Evolutionary conservation across 1,139 yeast genomes (phyloP), one percentile per base, ranked within the genome.

Genomic region (Suhomyces anneliseae): DNA sequence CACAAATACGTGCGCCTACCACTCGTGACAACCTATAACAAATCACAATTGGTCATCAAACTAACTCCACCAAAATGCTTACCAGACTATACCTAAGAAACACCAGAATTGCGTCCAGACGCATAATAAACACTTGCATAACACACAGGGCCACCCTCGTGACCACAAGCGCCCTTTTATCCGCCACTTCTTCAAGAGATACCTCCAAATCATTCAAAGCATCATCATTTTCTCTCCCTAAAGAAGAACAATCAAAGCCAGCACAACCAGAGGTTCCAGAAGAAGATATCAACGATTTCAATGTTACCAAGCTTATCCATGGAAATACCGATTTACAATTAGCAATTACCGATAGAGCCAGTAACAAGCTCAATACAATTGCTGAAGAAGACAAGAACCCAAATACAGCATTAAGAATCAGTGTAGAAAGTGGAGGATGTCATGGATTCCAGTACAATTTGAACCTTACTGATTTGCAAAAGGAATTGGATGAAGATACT

Each of bases 351-450:
- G 61, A 63, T 33, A 52, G 74, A 42, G 81, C 81, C 11, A 60
- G 69, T 40, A 58, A 66, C 19, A 83, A 87, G 62, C 70, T 93
- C 41, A 78, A 77, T 31, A 62, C 63, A 10, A 81, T 92, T 12
- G 78, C 83, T 12, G 58, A 65, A 19, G 76, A 71, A 3, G 97
- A 90, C 53, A 58, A 70, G 10, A 79, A 85, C 46, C 79, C 83
- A 0, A 70, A 82, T 41, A 60, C 84, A n/a, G 88, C 88, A 0
- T 70, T 93, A 38, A 73, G 86, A 43, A 81, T 95, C 7, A 71
- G 78, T n/a, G 98, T 95, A 6, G 98, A 92, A 58, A 87, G 96
- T 59, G 99, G 99, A 7, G 99, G 99, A 3, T 95, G 99, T 65
- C 99, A 93, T 65, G 99, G 99, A 29, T 95, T 90, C 67, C 99